Evolutionary conservation across 345 rosid species (phyloP), one percentile per base, ranked within the genome.

Genomic region (Salix suchowensis): DNA sequence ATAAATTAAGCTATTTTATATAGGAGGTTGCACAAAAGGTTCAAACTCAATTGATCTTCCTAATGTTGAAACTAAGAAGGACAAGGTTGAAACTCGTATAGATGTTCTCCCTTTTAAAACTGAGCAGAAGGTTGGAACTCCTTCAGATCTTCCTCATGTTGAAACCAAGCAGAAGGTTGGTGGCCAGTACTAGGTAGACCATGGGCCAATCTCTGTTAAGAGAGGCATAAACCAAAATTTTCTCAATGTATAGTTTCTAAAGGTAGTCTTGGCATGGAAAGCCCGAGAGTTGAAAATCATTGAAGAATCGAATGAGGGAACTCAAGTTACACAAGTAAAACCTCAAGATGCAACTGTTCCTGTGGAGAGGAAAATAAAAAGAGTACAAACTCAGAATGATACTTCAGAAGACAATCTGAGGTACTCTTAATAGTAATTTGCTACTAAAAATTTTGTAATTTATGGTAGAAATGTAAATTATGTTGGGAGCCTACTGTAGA

Each of bases 281-380:
- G 68, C 78, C 72, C 71, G n/a, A 75, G 84, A 34, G 23, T 74
- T 88, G 78, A 83, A 81, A 81, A 42, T 72, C 76, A 77, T 60
- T 71, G 50, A 36, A 58, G 83, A 84, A 82, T 60, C 83, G 15
- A 80, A 44, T 50, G 87, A 93, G 70, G 84, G 78, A 83, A 52
- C 71, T 75, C 82, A 81, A 73, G 81, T 16, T 65, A 60, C 73
- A 14, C 50, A 75, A 78, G 42, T 62, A 68, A 76, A 71, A 58
- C 46, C 68, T 67, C 86, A 74, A 80, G 65, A 76, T 55, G 78
- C 36, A 68, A 78, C 62, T 65, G 77, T 60, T 79, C 72, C 82
- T 60, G 76, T 65, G 24, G 88, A 81, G 40, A 46, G 39, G 72
- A 75, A 65, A 75, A 69, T 66, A 58, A 75, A 84, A 77, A 18